Conservation (phyloP, 257 asterid genomes). For the Thymus quinquecostatus region DNA sequence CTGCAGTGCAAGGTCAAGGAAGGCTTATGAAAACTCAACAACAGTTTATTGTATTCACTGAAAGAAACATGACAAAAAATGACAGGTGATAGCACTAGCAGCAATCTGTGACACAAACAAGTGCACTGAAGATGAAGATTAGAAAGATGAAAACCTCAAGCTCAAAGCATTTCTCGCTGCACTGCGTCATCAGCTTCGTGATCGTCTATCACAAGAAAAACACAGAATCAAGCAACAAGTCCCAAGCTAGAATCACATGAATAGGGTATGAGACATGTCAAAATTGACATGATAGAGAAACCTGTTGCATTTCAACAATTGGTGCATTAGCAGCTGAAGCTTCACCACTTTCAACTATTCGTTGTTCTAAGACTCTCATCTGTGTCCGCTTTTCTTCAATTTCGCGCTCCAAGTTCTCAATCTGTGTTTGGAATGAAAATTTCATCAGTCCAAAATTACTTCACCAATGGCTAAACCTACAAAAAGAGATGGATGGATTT, state of each 20-base stretch:
- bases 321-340: constrained; percentile 81
- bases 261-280: background rate
- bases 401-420: constrained; percentile 82
- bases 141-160: constrained; percentile 70
- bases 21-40: constrained; percentile 34
- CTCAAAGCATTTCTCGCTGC: constrained; percentile 85
- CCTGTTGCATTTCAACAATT: constrained; percentile 95
- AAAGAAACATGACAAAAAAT: constrained; percentile 12
- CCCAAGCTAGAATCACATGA: constrained; percentile 10
- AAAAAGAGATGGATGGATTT: constrained; percentile 10
- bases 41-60: constrained; percentile 8
- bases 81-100: constrained; percentile 24
- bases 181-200: constrained; percentile 78
- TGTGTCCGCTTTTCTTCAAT: constrained; percentile 85
- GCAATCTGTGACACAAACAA: constrained; percentile 10
- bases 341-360: constrained; percentile 84
- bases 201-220: constrained; percentile 61
- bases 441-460: constrained; percentile 21
- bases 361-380: constrained; percentile 81
- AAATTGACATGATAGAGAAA: constrained; percentile 31
- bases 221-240: constrained; percentile 23
- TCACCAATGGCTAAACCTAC: constrained; percentile 27
- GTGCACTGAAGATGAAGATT: background rate
- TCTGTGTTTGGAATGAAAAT: constrained; percentile 45
- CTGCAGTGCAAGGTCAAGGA: constrained; percentile 54